Evolutionary conservation across 1,284 basidiomycete genomes (phyloP), one percentile per base, ranked within the genome.

Genomic region (Cryptococcus neoformans): DNA sequence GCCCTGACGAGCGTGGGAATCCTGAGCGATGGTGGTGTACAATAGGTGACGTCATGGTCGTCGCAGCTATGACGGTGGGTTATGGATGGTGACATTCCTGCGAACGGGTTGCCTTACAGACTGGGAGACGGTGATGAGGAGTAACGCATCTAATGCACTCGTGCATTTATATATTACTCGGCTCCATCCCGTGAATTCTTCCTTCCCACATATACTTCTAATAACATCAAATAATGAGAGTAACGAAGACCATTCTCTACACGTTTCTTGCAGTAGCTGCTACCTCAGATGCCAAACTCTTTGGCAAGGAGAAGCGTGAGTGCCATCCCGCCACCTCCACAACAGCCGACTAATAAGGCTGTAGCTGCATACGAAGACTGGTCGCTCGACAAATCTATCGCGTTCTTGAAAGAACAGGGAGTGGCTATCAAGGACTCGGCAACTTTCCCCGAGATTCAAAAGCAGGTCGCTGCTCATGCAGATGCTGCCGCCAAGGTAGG

Each of bases 331-430:
- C 21, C 21, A 21, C 21, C 21, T 21, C 21, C 21, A 21, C 21
- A 21, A 21, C 21, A 21, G 21, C 21, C 21, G 21, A 21, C 21
- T 21, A 21, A 21, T 21, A 21, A 21, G 38, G 49, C 34, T 57
- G 49, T 66, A 76, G 74, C 81, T 65, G 80, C 81, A 45, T 88
- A 87, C 67, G 70, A 80, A 8, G 78, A 80, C 45, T 90, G 88
- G 88, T 83, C 85, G 34, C 73, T 80, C 34, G 73, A 80, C 17
- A 81, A 90, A 67, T 83, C 91, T 36, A 78, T 81, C 57, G 68
- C 81, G 45, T 92, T 89, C 87, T 84, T 92, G 56, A 79, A 85
- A 44, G 82, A 85, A 5, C 86, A 89, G 75, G 83, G 84, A 60
- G 80, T 92, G 64, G 79, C 82, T 10, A 74, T 84, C 10, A 85